These are phyloP conservation scores for Chaetomium cochliodes DNA, from an alignment of 495 filamentous ascomycete species.

Conservation along the genomic window DNA sequence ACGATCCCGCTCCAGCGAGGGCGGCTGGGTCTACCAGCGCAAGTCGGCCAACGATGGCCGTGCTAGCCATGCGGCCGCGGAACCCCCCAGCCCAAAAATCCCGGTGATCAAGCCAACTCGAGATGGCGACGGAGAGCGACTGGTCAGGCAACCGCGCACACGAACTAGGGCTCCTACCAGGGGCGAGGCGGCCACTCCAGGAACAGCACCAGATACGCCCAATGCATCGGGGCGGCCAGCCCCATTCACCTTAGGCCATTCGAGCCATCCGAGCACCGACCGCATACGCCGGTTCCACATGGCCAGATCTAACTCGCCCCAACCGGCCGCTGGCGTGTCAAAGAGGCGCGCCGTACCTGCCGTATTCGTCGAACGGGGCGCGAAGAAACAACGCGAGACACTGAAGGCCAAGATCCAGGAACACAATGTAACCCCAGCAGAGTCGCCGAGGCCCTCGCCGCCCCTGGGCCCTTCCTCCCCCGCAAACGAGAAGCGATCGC, in stretches of 20 bases:
- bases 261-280: conserved; percentile 20
- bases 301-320: conserved; percentile 36
- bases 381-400: conserved; percentile 34
- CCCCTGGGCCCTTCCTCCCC: not conserved
- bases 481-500: not conserved
- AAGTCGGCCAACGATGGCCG: conserved; percentile 29
- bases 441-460: not conserved
- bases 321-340: conserved; percentile 28
- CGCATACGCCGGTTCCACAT: conserved; percentile 48
- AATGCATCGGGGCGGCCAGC: not conserved
- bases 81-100: conserved; percentile 10
- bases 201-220: not conserved
- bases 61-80: not conserved
- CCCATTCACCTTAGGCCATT: conserved; percentile 7
- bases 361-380: conserved; percentile 50
- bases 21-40: conserved; percentile 45
- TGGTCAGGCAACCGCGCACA: conserved; percentile 21
- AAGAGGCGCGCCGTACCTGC: conserved; percentile 43
- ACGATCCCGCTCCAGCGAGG: conserved; percentile 39
- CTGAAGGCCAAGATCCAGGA: conserved; percentile 14
- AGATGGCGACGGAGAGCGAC: conserved; percentile 19
- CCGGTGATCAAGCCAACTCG: conserved; percentile 28
- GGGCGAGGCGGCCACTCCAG: conserved; percentile 10
- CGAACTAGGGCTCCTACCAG: not conserved
- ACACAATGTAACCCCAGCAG: not conserved